Evolutionary conservation across 768 basidiomycete genomes (phyloP).

Genomic region (Antrodiella citrinella): DNA sequence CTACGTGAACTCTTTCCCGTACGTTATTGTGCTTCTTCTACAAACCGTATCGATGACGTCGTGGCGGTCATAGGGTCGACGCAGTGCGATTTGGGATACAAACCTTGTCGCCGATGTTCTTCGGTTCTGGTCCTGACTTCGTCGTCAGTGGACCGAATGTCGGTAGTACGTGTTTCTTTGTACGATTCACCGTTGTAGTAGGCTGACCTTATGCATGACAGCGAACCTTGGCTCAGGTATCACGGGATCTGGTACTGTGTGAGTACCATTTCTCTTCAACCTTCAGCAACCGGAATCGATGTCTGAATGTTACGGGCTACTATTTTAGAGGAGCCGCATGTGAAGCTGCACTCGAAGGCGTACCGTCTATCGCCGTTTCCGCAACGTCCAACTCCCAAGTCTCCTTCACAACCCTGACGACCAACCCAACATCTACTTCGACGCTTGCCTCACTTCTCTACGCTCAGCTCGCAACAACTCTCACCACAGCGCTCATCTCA

Average conservation of each 20-base stretch:
- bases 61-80: slow-evolving; percentile 15
- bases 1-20: slow-evolving; percentile 30
- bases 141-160: slow-evolving; percentile 39
- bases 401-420: slow-evolving; percentile 42
- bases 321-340: slow-evolving; percentile 37
- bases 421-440: slow-evolving; percentile 25
- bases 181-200: background rate
- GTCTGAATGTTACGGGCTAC: background rate
- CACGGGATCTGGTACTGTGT: slow-evolving; percentile 22
- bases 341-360: slow-evolving; percentile 39
- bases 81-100: slow-evolving; percentile 33
- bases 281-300: too few relatives aligned
- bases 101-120: slow-evolving; percentile 35
- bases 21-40: background rate
- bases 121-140: slow-evolving; percentile 31
- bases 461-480: slow-evolving; percentile 33
- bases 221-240: slow-evolving; percentile 19
- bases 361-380: slow-evolving; percentile 45
- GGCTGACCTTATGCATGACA: background rate
- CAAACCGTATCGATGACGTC: background rate
- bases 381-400: slow-evolving; percentile 33
- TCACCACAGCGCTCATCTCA: slow-evolving; percentile 25
- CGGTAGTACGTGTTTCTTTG: slow-evolving; percentile 11
- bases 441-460: slow-evolving; percentile 35
- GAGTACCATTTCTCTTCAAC: slow-evolving; percentile 3